Conservation (phyloP, 192 early-diverging fungal genomes). For the Entomortierella lignicola region DNA sequence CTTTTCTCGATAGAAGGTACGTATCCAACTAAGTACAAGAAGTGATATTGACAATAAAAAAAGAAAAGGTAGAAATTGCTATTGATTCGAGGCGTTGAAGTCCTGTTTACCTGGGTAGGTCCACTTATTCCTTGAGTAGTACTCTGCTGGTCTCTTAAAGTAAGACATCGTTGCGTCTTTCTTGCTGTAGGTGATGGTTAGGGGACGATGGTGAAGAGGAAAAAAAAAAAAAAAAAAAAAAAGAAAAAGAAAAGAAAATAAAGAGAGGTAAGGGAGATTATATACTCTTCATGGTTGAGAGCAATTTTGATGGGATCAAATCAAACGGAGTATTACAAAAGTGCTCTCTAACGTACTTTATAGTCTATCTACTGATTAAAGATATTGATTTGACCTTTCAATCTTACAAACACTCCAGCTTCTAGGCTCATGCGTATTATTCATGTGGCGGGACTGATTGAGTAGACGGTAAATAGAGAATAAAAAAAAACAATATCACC, state of each 20-base stretch:
- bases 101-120: conserved; percentile 41
- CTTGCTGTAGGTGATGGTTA: neutral
- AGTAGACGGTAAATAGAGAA: too few species aligned
- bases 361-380: too few species aligned
- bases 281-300: too few species aligned
- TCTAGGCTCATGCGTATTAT: too few species aligned
- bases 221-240: neutral
- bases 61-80: neutral
- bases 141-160: conserved; percentile 40
- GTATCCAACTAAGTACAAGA: neutral
- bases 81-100: neutral
- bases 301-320: too few species aligned
- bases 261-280: neutral
- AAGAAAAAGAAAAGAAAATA: neutral
- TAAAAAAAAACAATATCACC: too few species aligned
- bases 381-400: too few species aligned
- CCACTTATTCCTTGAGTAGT: conserved; percentile 37
- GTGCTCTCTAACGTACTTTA: too few species aligned
- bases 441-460: too few species aligned
- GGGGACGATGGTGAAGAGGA: neutral
- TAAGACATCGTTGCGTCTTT: conserved; percentile 14
- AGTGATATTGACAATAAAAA: neutral
- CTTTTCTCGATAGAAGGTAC: too few species aligned
- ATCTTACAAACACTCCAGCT: too few species aligned
- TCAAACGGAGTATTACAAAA: too few species aligned